Conservation (phyloP, 1,139 yeast species). For the Fermentozyma sake region DNA sequence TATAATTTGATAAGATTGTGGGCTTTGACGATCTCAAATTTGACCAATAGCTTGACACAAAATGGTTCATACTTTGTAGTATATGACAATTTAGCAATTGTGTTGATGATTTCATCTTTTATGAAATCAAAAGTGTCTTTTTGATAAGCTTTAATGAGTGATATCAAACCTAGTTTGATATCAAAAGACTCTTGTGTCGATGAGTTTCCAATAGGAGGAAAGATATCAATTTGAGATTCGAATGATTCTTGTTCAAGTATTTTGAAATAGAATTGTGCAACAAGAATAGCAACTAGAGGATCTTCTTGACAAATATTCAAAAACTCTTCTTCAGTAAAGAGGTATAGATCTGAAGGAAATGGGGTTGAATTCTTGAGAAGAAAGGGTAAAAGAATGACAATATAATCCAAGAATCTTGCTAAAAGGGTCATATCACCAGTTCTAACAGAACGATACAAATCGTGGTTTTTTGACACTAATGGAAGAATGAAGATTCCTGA, state of each 20-base stretch:
- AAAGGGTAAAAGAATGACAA: slow-evolving; percentile 12
- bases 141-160: no score
- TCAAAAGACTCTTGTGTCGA: no score
- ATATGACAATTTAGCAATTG: no score
- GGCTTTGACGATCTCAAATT: slow-evolving; percentile 17
- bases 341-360: slow-evolving; percentile 11
- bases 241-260: slow-evolving; percentile 10
- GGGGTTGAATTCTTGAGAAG: slow-evolving; percentile 10
- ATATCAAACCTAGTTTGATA: no score
- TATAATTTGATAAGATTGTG: slow-evolving; percentile 13
- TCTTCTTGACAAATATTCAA: slow-evolving; percentile 15
- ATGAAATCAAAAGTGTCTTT: no score
- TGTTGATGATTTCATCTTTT: no score
- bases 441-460: no score
- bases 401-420: slow-evolving; percentile 24
- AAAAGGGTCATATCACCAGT: slow-evolving; percentile 10
- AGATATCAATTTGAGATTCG: no score
- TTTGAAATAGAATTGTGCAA: slow-evolving; percentile 25
- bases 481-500: no score
- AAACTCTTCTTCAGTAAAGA: slow-evolving; percentile 12
- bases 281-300: slow-evolving; percentile 21
- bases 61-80: slow-evolving; percentile 1
- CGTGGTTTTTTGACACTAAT: no score
- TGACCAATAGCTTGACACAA: slow-evolving; percentile 3
- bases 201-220: slow-evolving; percentile 1